Conservation (phyloP, 1,139 yeast genomes). For the Pichia kudriavzevii region DNA sequence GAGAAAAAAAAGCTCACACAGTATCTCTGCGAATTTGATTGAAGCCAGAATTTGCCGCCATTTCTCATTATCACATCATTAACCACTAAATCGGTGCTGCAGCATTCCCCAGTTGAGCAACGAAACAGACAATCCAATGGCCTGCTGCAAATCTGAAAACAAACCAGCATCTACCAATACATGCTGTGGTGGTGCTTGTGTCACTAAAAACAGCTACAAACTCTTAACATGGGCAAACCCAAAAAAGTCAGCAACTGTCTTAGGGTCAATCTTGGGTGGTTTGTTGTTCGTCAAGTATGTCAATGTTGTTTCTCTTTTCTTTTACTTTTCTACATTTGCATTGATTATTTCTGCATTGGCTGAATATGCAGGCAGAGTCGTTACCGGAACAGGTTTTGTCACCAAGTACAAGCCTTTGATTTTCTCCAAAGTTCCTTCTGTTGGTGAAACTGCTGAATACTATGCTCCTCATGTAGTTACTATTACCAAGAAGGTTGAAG, state of each 20-base stretch:
- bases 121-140: background rate
- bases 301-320: constrained; percentile 60
- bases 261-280: constrained; percentile 55
- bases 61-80: too few relatives aligned
- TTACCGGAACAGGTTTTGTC: constrained; percentile 67
- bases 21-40: too few relatives aligned
- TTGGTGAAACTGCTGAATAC: constrained; percentile 35
- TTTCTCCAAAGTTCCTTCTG: constrained; percentile 25
- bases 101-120: background rate
- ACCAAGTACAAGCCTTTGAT: constrained; percentile 62
- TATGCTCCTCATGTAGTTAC: constrained; percentile 40
- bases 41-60: too few relatives aligned
- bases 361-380: constrained; percentile 58
- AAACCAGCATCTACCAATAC: constrained; percentile 11
- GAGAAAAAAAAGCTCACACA: too few relatives aligned
- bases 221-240: constrained; percentile 85
- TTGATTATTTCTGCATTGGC: constrained; percentile 55
- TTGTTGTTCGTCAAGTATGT: constrained; percentile 62
- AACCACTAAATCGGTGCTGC: constrained; percentile 7
- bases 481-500: constrained; percentile 37
- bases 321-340: constrained; percentile 41
- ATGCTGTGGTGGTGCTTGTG: constrained; percentile 25
- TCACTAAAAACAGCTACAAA: constrained; percentile 17
- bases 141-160: too few relatives aligned
- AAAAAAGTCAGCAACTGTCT: constrained; percentile 63